Evolutionary conservation across 2,329 filamentous ascomycete genomes (phyloP), one percentile per base, ranked within the genome.

Genomic region (Parastagonospora nodorum): DNA sequence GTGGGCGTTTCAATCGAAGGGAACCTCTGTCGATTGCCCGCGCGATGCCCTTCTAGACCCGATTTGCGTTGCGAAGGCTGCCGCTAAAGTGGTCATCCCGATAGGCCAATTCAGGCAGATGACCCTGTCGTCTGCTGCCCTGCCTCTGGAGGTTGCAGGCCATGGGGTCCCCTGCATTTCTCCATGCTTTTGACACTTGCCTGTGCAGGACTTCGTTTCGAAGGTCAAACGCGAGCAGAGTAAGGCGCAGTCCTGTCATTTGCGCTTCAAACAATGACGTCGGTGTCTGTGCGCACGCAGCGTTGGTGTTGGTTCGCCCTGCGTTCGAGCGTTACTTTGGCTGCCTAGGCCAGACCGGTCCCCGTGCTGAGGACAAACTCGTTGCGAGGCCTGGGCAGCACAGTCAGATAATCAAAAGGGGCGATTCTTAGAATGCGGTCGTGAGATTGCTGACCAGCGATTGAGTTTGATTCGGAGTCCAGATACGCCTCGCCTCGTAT

Each of bases 61-160:
- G 64, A 69, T 71, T 66, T 68, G 60, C 66, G 50, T 54, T 51
- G 51, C 60, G 54, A 62, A 53, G 43, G 36, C 52, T 63, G 53
- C 50, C 55, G 50, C 54, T 53, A 53, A 55, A 57, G 59, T 61
- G 59, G 48, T 56, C 55, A 58, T 53, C 61, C 57, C 62, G 66
- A 72, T 72, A 69, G 67, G 69, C 54, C 69, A 71, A 71, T 71
- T 55, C 60, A 53, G 53, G 45, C 57, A 66, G 53, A 57, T 61
- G 58, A 64, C 61, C 60, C 59, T 58, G 53, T 64, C 40, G 15
- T 15, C 40, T 12, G 33, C 30, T 7, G n/a, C 14, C 39, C n/a
- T 42, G 39, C 24, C 35, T 24, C 35, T 39, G 27, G 37, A 39
- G 19, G 19, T 24, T 39, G 30, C 37, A 24, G 19, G 19, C 19